phyloP scores from a whole-genome alignment of 306 rosid species.

The Lathyrus aphaca region DNA sequence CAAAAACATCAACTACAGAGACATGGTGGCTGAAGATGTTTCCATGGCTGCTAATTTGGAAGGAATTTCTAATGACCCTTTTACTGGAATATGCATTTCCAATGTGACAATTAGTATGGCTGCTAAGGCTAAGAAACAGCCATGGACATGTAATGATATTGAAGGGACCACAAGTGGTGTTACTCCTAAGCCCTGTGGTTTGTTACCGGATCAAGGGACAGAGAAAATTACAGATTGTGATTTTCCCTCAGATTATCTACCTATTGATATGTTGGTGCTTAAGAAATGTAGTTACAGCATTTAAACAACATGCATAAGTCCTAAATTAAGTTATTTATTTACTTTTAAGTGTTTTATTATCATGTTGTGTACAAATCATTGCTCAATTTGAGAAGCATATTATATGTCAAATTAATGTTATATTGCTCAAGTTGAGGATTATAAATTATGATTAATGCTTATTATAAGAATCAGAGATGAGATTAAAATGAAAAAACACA shows the following conservation, averaged over 20 bases:
- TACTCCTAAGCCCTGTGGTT: slow-evolving; percentile 65
- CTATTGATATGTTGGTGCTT: slow-evolving; percentile 59
- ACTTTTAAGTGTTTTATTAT: slow-evolving; percentile 9
- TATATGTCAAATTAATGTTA: not conserved
- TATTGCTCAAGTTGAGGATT: not conserved
- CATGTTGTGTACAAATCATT: slow-evolving; percentile 21
- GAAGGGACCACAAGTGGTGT: slow-evolving; percentile 71
- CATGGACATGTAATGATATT: slow-evolving; percentile 69
- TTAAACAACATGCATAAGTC: slow-evolving; percentile 41
- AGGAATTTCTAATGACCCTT: slow-evolving; percentile 70
- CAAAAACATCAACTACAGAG: slow-evolving; percentile 57
- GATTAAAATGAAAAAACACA: slow-evolving; percentile 37
- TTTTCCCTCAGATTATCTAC: slow-evolving; percentile 61
- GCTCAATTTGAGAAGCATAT: slow-evolving; percentile 36
- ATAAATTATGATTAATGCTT: not conserved
- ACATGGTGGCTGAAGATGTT: slow-evolving; percentile 69
- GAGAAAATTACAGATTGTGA: slow-evolving; percentile 53
- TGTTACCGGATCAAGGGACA: slow-evolving; percentile 56
- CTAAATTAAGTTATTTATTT: slow-evolving; percentile 12
- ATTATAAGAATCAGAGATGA: slow-evolving; percentile 42
- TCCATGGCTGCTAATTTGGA: slow-evolving; percentile 72
- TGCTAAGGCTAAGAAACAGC: slow-evolving; percentile 66
- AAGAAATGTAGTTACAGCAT: slow-evolving; percentile 54
- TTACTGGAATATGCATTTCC: slow-evolving; percentile 74
- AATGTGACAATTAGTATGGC: slow-evolving; percentile 70